Evolutionary conservation across 495 filamentous ascomycete genomes (phyloP).

Genomic region (Cercophora scortea): DNA sequence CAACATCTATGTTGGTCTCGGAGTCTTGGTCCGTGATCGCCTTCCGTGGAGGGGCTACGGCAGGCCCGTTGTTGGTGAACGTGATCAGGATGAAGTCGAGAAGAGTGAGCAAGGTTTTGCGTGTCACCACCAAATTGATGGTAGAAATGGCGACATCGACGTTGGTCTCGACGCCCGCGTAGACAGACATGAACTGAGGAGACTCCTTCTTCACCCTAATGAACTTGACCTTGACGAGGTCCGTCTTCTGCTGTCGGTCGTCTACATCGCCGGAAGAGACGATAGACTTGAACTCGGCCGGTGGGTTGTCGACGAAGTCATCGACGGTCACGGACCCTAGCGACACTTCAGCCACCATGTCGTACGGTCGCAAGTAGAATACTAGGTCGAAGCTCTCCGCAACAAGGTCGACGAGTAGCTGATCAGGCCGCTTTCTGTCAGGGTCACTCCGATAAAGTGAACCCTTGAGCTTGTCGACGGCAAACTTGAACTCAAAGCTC

Average conservation of each 20-base stretch:
- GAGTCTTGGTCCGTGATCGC: conserved; percentile 30
- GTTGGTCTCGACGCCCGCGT: conserved; percentile 89
- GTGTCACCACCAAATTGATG: conserved; percentile 89
- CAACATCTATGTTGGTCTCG: conserved; percentile 27
- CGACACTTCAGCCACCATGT: conserved; percentile 85
- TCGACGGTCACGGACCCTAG: conserved; percentile 85
- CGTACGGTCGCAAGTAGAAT: conserved; percentile 78
- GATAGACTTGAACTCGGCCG: conserved; percentile 92
- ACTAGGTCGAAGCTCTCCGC: conserved; percentile 84
- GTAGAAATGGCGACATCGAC: conserved; percentile 88
- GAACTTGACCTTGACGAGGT: conserved; percentile 83
- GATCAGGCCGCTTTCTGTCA: conserved; percentile 65
- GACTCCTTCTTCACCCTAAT: conserved; percentile 83
- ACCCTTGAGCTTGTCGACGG: conserved; percentile 84
- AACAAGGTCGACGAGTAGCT: conserved; percentile 80
- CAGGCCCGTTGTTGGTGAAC: conserved; percentile 61
- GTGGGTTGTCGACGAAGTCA: conserved; percentile 83
- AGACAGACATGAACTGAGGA: conserved; percentile 83
- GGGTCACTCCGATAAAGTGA: conserved; percentile 84
- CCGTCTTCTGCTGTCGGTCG: conserved; percentile 55
- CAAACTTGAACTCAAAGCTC: conserved; percentile 93
- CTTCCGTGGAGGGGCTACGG: conserved; percentile 24
- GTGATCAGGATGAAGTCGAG: conserved; percentile 93
- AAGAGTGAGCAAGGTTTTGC: conserved; percentile 88
- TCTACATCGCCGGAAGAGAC: conserved; percentile 80